These are phyloP conservation scores for Cocos nucifera DNA, from an alignment of 176 grass and related monocot genomes.

Conservation along the genomic window DNA sequence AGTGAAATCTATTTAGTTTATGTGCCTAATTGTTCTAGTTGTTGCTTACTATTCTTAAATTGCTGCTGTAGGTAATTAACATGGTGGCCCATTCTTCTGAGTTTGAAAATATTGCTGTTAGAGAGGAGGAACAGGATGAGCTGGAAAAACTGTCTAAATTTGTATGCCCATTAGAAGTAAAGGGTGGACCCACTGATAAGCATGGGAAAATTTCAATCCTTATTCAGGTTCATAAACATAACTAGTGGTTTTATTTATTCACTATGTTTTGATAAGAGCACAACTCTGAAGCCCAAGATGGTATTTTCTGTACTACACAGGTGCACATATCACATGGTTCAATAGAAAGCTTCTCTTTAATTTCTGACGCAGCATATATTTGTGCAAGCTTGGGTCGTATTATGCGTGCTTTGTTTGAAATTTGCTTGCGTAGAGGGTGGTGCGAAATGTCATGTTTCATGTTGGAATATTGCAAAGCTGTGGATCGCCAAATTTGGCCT, in stretches of 20 bases:
- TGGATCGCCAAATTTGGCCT: slow-evolving; percentile 89
- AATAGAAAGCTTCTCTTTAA: slow-evolving; percentile 89
- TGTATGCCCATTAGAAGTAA: slow-evolving; percentile 76
- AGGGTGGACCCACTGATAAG: slow-evolving; percentile 87
- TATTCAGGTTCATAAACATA: slow-evolving; percentile 60
- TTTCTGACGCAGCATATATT: slow-evolving; percentile 97
- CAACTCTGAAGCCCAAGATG: background rate
- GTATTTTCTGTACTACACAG: slow-evolving; percentile 22
- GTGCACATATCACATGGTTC: slow-evolving; percentile 82
- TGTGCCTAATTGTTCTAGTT: too few species aligned
- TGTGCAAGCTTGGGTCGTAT: slow-evolving; percentile 90
- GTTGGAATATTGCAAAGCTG: slow-evolving; percentile 84
- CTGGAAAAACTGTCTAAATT: slow-evolving; percentile 59
- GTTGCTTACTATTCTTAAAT: background rate
- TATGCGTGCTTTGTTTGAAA: slow-evolving; percentile 95
- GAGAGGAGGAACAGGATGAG: slow-evolving; percentile 99
- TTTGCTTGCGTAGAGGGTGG: slow-evolving; percentile 86
- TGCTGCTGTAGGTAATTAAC: slow-evolving; percentile 61
- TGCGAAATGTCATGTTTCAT: slow-evolving; percentile 82
- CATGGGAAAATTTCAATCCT: slow-evolving; percentile 97
- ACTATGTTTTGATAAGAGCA: too few species aligned
- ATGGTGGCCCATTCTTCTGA: slow-evolving; percentile 99
- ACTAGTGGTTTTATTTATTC: background rate
- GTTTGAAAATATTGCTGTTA: slow-evolving; percentile 90
- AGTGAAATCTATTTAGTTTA: too few species aligned